A percentile compares a stretch with the other conserved stretches of the same genome.
Conservation (phyloP, 2,329 filamentous ascomycete genomes). For the Fusarium setosum region DNA sequence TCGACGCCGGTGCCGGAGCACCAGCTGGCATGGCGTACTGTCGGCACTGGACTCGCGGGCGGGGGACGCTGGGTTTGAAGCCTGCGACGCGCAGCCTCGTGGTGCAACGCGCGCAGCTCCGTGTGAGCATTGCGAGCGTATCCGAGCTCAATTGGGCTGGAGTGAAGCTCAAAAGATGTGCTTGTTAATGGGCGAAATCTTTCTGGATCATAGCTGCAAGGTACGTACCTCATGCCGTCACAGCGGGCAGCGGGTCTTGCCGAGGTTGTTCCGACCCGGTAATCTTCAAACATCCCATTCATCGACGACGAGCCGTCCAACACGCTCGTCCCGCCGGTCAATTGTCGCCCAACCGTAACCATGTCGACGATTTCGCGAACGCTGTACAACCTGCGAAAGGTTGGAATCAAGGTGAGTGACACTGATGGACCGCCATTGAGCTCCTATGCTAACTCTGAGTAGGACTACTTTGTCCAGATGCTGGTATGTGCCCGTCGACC, state of each 20-base stretch:
- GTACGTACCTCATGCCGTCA: constrained; percentile 38
- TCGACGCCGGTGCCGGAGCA: constrained; percentile 42
- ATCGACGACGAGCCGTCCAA: constrained; percentile 17
- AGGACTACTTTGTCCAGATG: constrained; percentile 95
- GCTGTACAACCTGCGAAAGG: constrained; percentile 84
- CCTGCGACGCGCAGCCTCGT: constrained; percentile 39
- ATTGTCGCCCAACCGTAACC: constrained; percentile 52
- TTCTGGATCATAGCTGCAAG: constrained; percentile 28
- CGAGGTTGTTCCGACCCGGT: constrained; percentile 47
- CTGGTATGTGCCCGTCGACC: constrained; percentile 72
- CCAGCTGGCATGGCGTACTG: constrained; percentile 53
- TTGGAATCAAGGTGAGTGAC: constrained; percentile 82
- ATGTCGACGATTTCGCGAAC: constrained; percentile 96
- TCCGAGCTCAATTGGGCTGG: constrained; percentile 5
- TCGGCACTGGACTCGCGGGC: constrained; percentile 52
- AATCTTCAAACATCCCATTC: constrained; percentile 38
- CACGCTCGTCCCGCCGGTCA: constrained; percentile 32
- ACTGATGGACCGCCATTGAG: background rate
- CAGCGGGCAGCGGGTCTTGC: constrained; percentile 16
- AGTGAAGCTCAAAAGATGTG: constrained; percentile 16
- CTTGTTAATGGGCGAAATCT: constrained; percentile 31
- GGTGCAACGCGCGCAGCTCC: constrained; percentile 49
- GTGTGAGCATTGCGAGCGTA: constrained; percentile 47
- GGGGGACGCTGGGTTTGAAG: constrained; percentile 37
- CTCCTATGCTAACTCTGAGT: constrained; percentile 35